phyloP scores from a whole-genome alignment of 352 stramenopile genomes.

The Pythium angustatum region DNA sequence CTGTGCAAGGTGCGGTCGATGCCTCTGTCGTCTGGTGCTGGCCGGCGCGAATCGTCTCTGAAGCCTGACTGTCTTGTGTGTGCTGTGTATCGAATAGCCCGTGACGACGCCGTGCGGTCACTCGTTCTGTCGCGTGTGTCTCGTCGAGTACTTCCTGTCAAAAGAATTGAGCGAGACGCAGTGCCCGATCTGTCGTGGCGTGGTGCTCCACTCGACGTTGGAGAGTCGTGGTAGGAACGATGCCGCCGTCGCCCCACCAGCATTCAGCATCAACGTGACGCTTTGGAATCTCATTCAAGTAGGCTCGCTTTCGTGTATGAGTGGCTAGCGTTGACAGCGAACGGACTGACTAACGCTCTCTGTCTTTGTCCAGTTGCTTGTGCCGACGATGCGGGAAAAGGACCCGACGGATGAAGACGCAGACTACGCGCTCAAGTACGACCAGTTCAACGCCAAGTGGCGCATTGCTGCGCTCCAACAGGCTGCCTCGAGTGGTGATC shows the following conservation, averaged over 20 bases:
- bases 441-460: slow-evolving; percentile 59
- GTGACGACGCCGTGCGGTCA: slow-evolving; percentile 31
- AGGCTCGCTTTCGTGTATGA: too few species aligned
- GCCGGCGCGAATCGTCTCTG: too few species aligned
- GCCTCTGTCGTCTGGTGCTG: too few species aligned
- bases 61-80: too few species aligned
- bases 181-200: slow-evolving; percentile 31
- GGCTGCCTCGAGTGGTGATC: slow-evolving; percentile 12
- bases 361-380: slow-evolving; percentile 35
- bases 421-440: slow-evolving; percentile 49
- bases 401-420: slow-evolving; percentile 44
- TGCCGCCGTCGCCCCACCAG: slow-evolving; percentile 10
- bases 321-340: not conserved
- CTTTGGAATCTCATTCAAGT: slow-evolving; percentile 77
- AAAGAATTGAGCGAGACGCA: slow-evolving; percentile 25
- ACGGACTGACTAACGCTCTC: not conserved
- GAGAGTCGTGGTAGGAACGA: not conserved
- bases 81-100: slow-evolving; percentile 11
- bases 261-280: slow-evolving; percentile 66
- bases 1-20: slow-evolving; percentile 28
- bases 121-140: slow-evolving; percentile 35
- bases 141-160: slow-evolving; percentile 33
- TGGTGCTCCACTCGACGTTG: slow-evolving; percentile 18
- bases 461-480: slow-evolving; percentile 44
- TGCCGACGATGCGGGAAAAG: slow-evolving; percentile 30